A percentile compares a stretch with the other conserved stretches of the same genome.
Evolutionary conservation across 768 basidiomycete genomes (phyloP).

Genomic region (Boletus patriciae): DNA sequence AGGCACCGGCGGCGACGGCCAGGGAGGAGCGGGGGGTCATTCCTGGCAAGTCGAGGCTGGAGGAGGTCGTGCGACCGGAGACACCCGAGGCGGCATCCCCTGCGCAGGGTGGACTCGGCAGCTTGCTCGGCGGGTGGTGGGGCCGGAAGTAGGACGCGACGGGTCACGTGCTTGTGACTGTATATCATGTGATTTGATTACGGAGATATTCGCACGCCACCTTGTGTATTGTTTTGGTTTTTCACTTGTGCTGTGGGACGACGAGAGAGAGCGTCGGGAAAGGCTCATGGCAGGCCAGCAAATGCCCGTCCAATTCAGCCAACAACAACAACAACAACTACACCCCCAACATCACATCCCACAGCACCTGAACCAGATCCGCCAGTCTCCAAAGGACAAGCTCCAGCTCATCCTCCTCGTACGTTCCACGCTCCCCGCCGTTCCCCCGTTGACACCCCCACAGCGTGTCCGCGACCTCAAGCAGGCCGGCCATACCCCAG

Average conservation of each 20-base stretch:
- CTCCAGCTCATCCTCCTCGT: constrained; percentile 24
- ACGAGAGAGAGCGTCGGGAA: constrained; percentile 10
- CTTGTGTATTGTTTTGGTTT: constrained; percentile 12
- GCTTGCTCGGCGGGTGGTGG: constrained; percentile 84
- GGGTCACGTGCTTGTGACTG: constrained; percentile 3
- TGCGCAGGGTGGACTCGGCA: constrained; percentile 56
- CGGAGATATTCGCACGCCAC: constrained; percentile 25
- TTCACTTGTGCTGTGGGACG: constrained; percentile 14
- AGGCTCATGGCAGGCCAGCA: constrained; percentile 25
- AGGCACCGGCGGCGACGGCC: constrained; percentile 32
- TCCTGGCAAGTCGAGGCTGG: constrained; percentile 53
- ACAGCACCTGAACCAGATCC: constrained; percentile 4
- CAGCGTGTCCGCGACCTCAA: constrained; percentile 48
- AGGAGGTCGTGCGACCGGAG: constrained; percentile 46
- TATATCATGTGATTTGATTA: constrained; percentile 18
- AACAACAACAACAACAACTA: constrained; percentile 16
- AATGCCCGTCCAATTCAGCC: constrained; percentile 26
- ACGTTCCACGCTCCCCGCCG: not conserved
- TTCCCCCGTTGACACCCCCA: not conserved
- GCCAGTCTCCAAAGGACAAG: constrained; percentile 27
- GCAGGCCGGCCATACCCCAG: constrained; percentile 45
- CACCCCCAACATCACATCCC: constrained; percentile 6
- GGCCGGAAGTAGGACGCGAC: constrained; percentile 36
- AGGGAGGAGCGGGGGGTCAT: constrained; percentile 18
- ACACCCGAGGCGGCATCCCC: constrained; percentile 52